These are phyloP conservation scores for Acanthamoeba sp. DNA, from an alignment of 208 protist species.

Conservation along the genomic window DNA sequence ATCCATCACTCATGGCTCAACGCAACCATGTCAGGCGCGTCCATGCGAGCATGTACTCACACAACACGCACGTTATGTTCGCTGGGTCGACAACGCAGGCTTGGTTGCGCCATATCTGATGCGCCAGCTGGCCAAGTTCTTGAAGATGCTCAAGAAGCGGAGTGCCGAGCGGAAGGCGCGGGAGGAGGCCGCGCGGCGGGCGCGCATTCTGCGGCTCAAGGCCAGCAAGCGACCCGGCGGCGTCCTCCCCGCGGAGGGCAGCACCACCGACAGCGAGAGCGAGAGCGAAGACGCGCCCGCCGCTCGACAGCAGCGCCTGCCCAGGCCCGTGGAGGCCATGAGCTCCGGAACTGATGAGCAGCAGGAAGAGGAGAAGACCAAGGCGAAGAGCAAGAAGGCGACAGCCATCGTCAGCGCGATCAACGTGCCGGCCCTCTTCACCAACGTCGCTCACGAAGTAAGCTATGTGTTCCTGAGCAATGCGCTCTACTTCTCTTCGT, in stretches of 20 bases:
- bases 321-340: background rate
- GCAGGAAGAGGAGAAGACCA: background rate
- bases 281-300: background rate
- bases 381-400: conserved; percentile 12
- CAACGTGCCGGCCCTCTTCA: background rate
- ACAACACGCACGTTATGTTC: background rate
- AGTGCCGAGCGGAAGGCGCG: conserved; percentile 8
- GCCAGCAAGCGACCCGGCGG: conserved; percentile 10
- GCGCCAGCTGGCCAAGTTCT: background rate
- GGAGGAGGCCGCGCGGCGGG: conserved; percentile 11
- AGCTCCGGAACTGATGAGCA: background rate
- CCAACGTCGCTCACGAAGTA: conserved; percentile 1
- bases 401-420: background rate
- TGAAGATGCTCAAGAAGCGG: background rate
- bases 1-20: background rate
- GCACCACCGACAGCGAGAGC: conserved; percentile 37
- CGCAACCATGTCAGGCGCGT: background rate
- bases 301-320: background rate
- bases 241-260: background rate
- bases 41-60: background rate
- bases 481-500: conserved; percentile 18
- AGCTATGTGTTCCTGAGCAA: conserved; percentile 54
- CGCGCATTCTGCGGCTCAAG: conserved; percentile 45
- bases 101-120: background rate
- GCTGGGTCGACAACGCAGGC: background rate